Evolutionary conservation across 2,329 filamentous ascomycete genomes (phyloP).

Genomic region (Phyllosticta citrichinensis): DNA sequence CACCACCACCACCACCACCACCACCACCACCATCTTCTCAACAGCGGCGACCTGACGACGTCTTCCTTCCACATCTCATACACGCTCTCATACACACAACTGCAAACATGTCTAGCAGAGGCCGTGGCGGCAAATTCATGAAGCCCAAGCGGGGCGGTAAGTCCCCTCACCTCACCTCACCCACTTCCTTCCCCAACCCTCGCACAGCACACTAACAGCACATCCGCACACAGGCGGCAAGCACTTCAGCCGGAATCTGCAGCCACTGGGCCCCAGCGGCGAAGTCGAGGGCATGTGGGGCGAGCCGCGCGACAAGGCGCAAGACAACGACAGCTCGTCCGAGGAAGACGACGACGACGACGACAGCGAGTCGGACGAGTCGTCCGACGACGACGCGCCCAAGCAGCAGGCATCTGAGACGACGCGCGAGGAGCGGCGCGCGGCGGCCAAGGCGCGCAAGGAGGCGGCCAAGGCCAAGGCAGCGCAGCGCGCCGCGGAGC

Average conservation of each 20-base stretch:
- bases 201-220: neutral
- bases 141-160: slow-evolving; percentile 87
- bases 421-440: slow-evolving; percentile 80
- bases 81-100: neutral
- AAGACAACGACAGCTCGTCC: slow-evolving; percentile 19
- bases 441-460: slow-evolving; percentile 82
- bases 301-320: slow-evolving; percentile 37
- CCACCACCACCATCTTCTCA: neutral
- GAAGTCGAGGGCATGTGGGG: slow-evolving; percentile 85
- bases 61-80: neutral
- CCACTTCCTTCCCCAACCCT: too few species aligned
- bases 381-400: slow-evolving; percentile 30
- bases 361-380: slow-evolving; percentile 32
- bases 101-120: slow-evolving; percentile 46
- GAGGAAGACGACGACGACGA: slow-evolving; percentile 40
- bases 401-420: slow-evolving; percentile 40
- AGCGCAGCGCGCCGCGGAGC: slow-evolving; percentile 60
- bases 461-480: slow-evolving; percentile 74
- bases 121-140: slow-evolving; percentile 86
- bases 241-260: slow-evolving; percentile 85
- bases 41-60: neutral
- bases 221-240: slow-evolving; percentile 60
- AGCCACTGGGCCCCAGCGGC: slow-evolving; percentile 79
- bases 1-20: neutral
- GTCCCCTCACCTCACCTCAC: slow-evolving; percentile 14